These are phyloP conservation scores for Calocybe gangraenosa DNA, from an alignment of 768 basidiomycete genomes.

Conservation along the genomic window DNA sequence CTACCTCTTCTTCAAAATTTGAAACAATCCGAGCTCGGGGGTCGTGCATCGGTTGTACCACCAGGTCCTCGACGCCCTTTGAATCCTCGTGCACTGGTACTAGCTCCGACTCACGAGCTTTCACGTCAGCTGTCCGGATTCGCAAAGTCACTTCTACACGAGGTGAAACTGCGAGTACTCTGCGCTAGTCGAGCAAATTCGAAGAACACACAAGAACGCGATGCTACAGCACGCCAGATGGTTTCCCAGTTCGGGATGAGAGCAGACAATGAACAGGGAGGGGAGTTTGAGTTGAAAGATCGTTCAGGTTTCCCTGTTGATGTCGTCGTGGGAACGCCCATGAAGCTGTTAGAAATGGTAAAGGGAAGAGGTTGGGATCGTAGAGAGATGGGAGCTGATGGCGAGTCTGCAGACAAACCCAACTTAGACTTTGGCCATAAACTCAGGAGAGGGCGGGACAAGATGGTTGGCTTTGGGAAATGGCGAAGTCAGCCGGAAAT, in stretches of 20 bases:
- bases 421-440: conserved; percentile 14
- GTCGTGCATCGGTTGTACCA: conserved; percentile 10
- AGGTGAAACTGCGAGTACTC: conserved; percentile 69
- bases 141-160: conserved; percentile 72
- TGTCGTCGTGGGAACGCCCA: conserved; percentile 59
- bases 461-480: conserved; percentile 33
- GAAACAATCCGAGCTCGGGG: conserved; percentile 54
- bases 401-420: conserved; percentile 19
- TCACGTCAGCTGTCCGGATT: conserved; percentile 73
- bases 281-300: conserved; percentile 21
- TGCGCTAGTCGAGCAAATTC: conserved; percentile 65
- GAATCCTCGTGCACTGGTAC: conserved; percentile 73
- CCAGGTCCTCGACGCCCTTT: conserved; percentile 26
- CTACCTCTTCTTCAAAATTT: conserved; percentile 78
- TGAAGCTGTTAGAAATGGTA: conserved; percentile 59
- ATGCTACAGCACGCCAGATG: conserved; percentile 49
- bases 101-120: conserved; percentile 89
- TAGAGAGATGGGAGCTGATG: conserved; percentile 21
- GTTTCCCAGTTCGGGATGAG: conserved; percentile 24
- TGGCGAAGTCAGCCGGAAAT: conserved; percentile 49
- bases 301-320: conserved; percentile 33
- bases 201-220: conserved; percentile 23
- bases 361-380: conserved; percentile 50
- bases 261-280: conserved; percentile 13
- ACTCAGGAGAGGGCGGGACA: conserved; percentile 31